Conservation (phyloP, 768 basidiomycete genomes). For the Lactarius sanguifluus region DNA sequence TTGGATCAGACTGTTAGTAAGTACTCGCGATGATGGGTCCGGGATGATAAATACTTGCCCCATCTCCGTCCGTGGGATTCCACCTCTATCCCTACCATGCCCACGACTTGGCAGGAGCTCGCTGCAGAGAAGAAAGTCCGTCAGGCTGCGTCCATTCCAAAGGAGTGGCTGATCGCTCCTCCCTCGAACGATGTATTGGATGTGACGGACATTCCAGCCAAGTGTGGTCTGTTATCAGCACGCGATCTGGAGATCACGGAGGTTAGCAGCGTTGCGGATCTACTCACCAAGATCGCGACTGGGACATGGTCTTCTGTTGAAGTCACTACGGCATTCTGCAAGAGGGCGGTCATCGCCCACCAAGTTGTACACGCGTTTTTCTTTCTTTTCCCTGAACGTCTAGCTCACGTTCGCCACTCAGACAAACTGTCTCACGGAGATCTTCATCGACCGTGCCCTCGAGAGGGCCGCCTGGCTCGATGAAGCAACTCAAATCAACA, state of each 20-base stretch:
- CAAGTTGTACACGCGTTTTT: constrained; percentile 40
- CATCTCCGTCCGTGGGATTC: not conserved
- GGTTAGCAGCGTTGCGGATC: constrained; percentile 42
- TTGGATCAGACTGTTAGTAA: not conserved
- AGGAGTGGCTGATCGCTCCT: constrained; percentile 56
- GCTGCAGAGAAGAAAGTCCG: constrained; percentile 29
- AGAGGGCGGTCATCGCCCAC: constrained; percentile 51
- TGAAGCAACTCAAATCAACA: constrained; percentile 39
- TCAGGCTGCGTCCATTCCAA: constrained; percentile 59
- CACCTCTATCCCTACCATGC: constrained; percentile 3
- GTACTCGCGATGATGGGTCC: no score
- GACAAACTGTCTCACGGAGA: constrained; percentile 53
- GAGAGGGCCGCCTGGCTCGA: constrained; percentile 45
- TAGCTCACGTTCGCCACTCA: constrained; percentile 17
- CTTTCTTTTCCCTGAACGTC: not conserved
- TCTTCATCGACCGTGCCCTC: constrained; percentile 48
- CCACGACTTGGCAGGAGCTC: constrained; percentile 24
- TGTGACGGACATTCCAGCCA: constrained; percentile 54
- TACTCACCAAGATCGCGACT: constrained; percentile 54
- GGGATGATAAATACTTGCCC: not conserved
- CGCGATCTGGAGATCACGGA: constrained; percentile 64
- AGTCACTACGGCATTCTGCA: constrained; percentile 47
- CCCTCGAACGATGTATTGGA: constrained; percentile 51
- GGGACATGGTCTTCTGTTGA: constrained; percentile 59
- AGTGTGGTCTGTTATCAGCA: constrained; percentile 55